Percentiles rank a stretch among this genome's conserved stretches.
Evolutionary conservation across 352 stramenopile species (phyloP).

Genomic region (Nothophytophthora sp.): DNA sequence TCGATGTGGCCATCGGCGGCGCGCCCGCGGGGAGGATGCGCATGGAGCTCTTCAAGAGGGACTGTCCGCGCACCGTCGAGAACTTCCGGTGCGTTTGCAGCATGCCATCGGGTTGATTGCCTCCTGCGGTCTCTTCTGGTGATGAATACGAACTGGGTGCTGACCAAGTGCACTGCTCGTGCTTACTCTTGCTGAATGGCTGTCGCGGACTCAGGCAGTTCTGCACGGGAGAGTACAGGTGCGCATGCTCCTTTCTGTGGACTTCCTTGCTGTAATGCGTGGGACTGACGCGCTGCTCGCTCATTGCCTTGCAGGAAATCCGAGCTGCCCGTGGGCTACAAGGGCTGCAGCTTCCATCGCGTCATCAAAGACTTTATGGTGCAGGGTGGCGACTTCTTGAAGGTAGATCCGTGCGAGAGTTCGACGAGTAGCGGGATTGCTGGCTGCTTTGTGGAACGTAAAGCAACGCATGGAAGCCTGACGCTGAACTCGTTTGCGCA

Average conservation of each 20-base stretch:
- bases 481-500: background rate
- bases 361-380: conserved; percentile 94
- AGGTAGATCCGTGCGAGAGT: conserved; percentile 33
- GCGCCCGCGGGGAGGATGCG: conserved; percentile 91
- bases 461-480: background rate
- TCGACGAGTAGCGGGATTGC: background rate
- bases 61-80: conserved; percentile 96
- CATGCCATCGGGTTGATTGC: conserved; percentile 8
- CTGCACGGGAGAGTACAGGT: conserved; percentile 96
- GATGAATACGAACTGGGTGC: too few species aligned
- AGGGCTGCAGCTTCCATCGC: conserved; percentile 86
- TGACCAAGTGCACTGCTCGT: background rate
- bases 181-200: too few species aligned
- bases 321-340: conserved; percentile 88
- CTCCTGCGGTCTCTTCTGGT: conserved; percentile 1
- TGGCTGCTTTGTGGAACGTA: background rate
- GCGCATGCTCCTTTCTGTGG: conserved; percentile 9
- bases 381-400: conserved; percentile 88
- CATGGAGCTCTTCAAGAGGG: conserved; percentile 96
- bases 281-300: conserved; percentile 27
- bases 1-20: conserved; percentile 92
- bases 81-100: conserved; percentile 92
- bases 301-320: conserved; percentile 56
- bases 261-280: background rate
- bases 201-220: conserved; percentile 88